Conservation (phyloP, 2,329 filamentous ascomycete species). For the Colletotrichum sojae region DNA sequence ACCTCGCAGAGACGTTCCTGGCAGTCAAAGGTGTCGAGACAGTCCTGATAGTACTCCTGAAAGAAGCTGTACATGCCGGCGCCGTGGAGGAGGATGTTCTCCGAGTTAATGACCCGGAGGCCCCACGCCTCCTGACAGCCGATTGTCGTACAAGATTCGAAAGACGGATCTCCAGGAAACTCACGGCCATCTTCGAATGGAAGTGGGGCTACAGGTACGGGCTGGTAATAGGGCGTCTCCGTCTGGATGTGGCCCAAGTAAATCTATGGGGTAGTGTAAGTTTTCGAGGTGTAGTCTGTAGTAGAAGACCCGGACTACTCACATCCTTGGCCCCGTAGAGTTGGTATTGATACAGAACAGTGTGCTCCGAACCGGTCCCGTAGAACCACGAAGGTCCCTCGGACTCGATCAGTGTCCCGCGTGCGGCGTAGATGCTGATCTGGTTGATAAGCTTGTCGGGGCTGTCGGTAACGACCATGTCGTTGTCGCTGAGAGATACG, state of each 20-base stretch:
- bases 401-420: constrained; percentile 52
- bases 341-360: constrained; percentile 64
- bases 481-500: constrained; percentile 47
- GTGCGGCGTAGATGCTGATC: constrained; percentile 51
- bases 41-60: constrained; percentile 68
- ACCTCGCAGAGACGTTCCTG: too few relatives aligned
- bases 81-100: constrained; percentile 64
- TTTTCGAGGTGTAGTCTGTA: too few relatives aligned
- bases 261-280: background rate
- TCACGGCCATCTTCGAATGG: background rate
- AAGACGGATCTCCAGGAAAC: constrained; percentile 38
- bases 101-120: constrained; percentile 64
- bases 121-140: constrained; percentile 61
- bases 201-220: constrained; percentile 54
- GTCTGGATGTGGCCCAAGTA: constrained; percentile 67
- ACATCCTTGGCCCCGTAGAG: constrained; percentile 62
- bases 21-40: constrained; percentile 48
- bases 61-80: constrained; percentile 73
- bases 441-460: constrained; percentile 37
- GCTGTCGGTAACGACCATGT: constrained; percentile 52
- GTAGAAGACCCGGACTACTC: too few relatives aligned
- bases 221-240: constrained; percentile 71
- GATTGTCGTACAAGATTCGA: constrained; percentile 46
- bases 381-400: constrained; percentile 51
- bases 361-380: constrained; percentile 64